These are phyloP conservation scores for Podaxis sp. DNA, from an alignment of 768 basidiomycete genomes.

Conservation along the genomic window DNA sequence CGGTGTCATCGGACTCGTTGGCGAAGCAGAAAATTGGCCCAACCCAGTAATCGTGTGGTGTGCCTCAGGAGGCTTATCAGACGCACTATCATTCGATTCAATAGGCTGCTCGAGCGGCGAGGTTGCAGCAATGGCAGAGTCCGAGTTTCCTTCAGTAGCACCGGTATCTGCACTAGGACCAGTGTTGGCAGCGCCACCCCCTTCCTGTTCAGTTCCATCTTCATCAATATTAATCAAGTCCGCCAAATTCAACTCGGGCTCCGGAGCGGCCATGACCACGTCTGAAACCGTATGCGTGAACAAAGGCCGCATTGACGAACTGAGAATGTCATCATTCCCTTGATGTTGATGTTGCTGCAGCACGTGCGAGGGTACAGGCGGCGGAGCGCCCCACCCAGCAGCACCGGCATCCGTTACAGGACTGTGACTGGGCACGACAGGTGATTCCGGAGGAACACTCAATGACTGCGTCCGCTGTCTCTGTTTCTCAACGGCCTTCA, in stretches of 20 bases:
- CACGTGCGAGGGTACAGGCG: constrained; percentile 53
- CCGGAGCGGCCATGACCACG: constrained; percentile 26
- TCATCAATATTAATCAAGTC: constrained; percentile 82
- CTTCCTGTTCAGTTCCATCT: constrained; percentile 42
- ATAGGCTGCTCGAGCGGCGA: constrained; percentile 11
- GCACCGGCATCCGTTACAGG: constrained; percentile 25
- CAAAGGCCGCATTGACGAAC: constrained; percentile 24
- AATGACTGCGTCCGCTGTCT: constrained; percentile 52
- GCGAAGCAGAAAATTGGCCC: constrained; percentile 15
- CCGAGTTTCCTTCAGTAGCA: constrained; percentile 19
- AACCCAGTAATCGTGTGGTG: constrained; percentile 18
- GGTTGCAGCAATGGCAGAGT: constrained; percentile 14
- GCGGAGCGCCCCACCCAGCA: constrained; percentile 59
- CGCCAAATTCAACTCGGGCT: constrained; percentile 69
- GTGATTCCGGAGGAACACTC: constrained; percentile 76
- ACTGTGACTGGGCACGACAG: constrained; percentile 43
- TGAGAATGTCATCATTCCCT: constrained; percentile 16
- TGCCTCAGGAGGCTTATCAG: constrained; percentile 7
- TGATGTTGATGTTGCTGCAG: constrained; percentile 28
- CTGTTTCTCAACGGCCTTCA: constrained; percentile 43
- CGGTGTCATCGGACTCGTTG: constrained; percentile 26
- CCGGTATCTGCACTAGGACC: constrained; percentile 15
- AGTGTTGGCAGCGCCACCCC: not conserved
- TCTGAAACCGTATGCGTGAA: constrained; percentile 41
- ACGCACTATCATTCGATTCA: not conserved